Conservation (phyloP, 179 eudicot species). For the Drosera spatulata region DNA sequence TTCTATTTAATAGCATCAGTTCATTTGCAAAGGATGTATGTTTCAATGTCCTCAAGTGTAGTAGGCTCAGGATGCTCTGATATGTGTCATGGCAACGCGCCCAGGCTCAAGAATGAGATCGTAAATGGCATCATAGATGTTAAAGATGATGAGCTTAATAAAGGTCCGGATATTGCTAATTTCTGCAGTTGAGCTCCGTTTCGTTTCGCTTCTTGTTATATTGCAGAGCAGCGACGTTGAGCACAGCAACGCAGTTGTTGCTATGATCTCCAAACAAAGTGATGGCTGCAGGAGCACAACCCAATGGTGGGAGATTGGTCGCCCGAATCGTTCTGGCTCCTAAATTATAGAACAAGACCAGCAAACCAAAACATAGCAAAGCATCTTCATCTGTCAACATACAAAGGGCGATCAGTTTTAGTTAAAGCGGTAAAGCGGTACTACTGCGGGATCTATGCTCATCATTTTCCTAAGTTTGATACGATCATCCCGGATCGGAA, state of each 20-base stretch:
- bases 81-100: too few species aligned
- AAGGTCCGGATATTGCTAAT: slow-evolving; percentile 61
- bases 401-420: too few species aligned
- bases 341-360: slow-evolving; percentile 52
- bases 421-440: too few species aligned
- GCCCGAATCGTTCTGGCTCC: slow-evolving; percentile 92
- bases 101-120: slow-evolving; percentile 58
- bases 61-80: too few species aligned
- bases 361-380: background rate
- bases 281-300: slow-evolving; percentile 71
- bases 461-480: too few species aligned
- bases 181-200: slow-evolving; percentile 44
- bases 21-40: too few species aligned
- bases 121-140: slow-evolving; percentile 72
- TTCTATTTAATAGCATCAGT: too few species aligned
- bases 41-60: too few species aligned
- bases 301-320: slow-evolving; percentile 90
- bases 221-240: slow-evolving; percentile 60
- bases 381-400: too few species aligned
- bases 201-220: slow-evolving; percentile 77
- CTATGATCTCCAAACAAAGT: slow-evolving; percentile 62
- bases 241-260: slow-evolving; percentile 49
- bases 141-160: slow-evolving; percentile 67
- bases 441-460: too few species aligned
- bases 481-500: too few species aligned